Evolutionary conservation across 768 basidiomycete species (phyloP), one percentile per base, ranked within the genome.

Genomic region (Phanerodontia chrysosporium): DNA sequence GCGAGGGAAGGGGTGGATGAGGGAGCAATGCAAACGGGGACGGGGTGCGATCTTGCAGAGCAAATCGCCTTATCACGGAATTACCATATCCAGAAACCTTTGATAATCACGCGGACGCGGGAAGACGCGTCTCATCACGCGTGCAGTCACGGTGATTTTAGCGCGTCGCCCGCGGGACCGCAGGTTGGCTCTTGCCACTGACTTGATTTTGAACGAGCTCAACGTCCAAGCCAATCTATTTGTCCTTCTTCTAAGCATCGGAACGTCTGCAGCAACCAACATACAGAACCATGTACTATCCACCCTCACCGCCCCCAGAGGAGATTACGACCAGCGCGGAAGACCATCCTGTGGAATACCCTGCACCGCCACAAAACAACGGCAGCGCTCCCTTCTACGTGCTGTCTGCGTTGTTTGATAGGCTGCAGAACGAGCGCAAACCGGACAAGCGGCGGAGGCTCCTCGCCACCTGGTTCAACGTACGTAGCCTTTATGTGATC

Each of bases 401-500:
- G 32, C 77, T 92, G 2, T 80, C 78, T 2, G 80, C 80, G 6
- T 77, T 97, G 42, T 95, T 95, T 74, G 84, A 89, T 62, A 87
- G 83, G 64, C 73, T 96, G 6, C 82, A 87, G 59, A 78, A 70
- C 45, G 90, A 92, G 69, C 78, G 84, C 59, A 90, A 88, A 68
- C 85, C 84, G 39, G 89, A 92, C 13, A 83, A 86, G 66, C 76
- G 90, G 60, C 82, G 81, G 61, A 89, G 82, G 66, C 74, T 87
- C 5, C 70, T 97, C n/a, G 75, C 76, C 48, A 76, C 80, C 16
- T 95, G 94, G 90, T 92, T 95, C 67, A 84, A 80, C 58, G 92
- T 94, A 79, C 72, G 87, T 58, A 42, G 24, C 7, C 16, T 21
- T 60, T 30, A 25, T 16, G 55, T 36, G 39, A 18, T 3, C 27